Percentiles rank a stretch among this genome's conserved stretches.
These are phyloP conservation scores for Tetrapyrgos nigripes DNA, from an alignment of 1,284 basidiomycete genomes.

Conservation along the genomic window DNA sequence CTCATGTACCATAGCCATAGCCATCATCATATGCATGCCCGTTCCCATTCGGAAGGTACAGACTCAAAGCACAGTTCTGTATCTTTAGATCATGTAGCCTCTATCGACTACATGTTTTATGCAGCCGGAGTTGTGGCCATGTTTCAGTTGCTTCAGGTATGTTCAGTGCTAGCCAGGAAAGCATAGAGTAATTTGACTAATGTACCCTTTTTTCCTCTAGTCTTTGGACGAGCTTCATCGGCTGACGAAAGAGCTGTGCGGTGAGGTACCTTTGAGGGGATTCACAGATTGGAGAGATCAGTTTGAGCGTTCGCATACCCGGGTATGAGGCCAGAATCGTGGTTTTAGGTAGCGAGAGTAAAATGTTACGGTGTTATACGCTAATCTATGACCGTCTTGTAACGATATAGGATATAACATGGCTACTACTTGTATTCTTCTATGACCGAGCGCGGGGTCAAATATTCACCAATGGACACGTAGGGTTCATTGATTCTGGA, in stretches of 20 bases:
- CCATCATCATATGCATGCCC: constrained; percentile 11
- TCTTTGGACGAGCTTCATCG: constrained; percentile 49
- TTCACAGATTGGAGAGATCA: constrained; percentile 48
- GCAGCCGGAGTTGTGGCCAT: constrained; percentile 51
- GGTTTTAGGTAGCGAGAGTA: too few relatives aligned
- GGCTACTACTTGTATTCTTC: constrained; percentile 7
- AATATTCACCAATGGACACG: constrained; percentile 5
- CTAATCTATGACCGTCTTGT: too few relatives aligned
- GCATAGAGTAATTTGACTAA: not conserved
- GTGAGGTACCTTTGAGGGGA: constrained; percentile 52
- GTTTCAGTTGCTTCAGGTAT: constrained; percentile 48
- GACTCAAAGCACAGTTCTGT: constrained; percentile 1
- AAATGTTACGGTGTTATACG: too few relatives aligned
- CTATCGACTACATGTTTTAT: constrained; percentile 52
- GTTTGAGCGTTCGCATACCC: constrained; percentile 33
- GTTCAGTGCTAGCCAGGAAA: constrained; percentile 17
- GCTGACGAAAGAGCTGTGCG: constrained; percentile 49
- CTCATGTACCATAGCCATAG: constrained; percentile 47
- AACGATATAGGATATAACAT: too few relatives aligned
- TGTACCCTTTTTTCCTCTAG: constrained; percentile 27
- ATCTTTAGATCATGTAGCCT: constrained; percentile 30
- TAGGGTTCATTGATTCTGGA: constrained; percentile 5
- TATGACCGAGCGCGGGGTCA: constrained; percentile 2
- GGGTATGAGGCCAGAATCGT: too few relatives aligned
- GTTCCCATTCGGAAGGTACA: not conserved